A percentile compares a stretch with the other conserved stretches of the same genome.
These are phyloP conservation scores for Penicillium odoratum DNA, from an alignment of 495 filamentous ascomycete genomes.

Conservation along the genomic window DNA sequence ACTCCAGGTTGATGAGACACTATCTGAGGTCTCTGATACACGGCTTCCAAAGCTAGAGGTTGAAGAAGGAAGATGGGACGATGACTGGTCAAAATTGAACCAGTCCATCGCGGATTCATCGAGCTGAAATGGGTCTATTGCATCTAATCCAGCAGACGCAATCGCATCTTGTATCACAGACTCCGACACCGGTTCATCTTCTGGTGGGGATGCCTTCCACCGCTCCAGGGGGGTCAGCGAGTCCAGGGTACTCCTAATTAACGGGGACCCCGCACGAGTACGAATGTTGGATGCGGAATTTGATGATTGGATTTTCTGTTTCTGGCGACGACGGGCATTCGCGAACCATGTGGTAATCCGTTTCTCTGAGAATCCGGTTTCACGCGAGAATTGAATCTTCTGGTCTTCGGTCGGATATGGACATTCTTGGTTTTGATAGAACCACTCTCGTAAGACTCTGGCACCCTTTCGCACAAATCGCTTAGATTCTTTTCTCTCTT, in stretches of 20 bases:
- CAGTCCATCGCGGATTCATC: constrained; percentile 22
- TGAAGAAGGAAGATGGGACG: constrained; percentile 31
- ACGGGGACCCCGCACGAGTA: constrained; percentile 36
- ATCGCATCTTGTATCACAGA: constrained; percentile 39
- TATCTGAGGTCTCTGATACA: constrained; percentile 36
- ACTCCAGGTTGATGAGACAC: constrained; percentile 43
- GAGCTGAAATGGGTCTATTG: constrained; percentile 50
- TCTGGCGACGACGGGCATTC: constrained; percentile 44
- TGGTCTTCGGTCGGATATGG: constrained; percentile 42
- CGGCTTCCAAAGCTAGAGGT: constrained; percentile 33
- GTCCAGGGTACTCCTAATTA: constrained; percentile 43
- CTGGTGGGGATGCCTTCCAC: constrained; percentile 79
- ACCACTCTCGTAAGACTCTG: constrained; percentile 42
- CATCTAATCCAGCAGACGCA: constrained; percentile 57
- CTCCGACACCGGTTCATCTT: constrained; percentile 55
- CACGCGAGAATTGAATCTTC: constrained; percentile 28
- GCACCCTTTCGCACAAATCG: constrained; percentile 61
- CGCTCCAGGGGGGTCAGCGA: constrained; percentile 71
- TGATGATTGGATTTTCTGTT: constrained; percentile 49
- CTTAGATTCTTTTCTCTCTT: constrained; percentile 45
- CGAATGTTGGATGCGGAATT: constrained; percentile 53
- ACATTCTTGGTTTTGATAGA: constrained; percentile 44
- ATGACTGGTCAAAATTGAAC: constrained; percentile 26
- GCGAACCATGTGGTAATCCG: constrained; percentile 45
- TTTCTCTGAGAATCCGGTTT: constrained; percentile 39